Conservation (phyloP, 345 rosid species). For the Rhizophora apiculata region DNA sequence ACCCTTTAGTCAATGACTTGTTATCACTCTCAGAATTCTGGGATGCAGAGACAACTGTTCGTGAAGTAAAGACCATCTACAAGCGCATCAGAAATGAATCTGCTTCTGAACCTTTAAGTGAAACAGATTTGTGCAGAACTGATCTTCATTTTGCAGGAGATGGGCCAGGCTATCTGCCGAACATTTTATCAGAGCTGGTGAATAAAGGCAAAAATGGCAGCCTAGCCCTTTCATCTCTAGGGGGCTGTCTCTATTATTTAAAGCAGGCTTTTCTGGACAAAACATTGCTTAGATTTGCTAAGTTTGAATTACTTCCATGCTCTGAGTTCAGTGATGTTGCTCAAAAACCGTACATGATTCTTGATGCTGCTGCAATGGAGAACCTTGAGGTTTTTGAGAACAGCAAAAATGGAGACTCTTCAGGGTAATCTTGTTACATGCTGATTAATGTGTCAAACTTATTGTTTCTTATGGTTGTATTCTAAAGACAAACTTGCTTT, state of each 20-base stretch:
- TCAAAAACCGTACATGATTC: constrained; percentile 77
- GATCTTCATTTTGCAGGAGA: constrained; percentile 28
- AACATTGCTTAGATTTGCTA: constrained; percentile 84
- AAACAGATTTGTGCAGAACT: constrained; percentile 28
- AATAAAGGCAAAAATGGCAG: constrained; percentile 49
- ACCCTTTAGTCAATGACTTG: constrained; percentile 79
- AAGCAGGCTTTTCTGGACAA: constrained; percentile 87
- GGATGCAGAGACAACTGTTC: constrained; percentile 77
- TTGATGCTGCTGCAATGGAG: constrained; percentile 95
- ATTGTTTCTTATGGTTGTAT: constrained; percentile 11
- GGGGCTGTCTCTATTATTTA: constrained; percentile 87
- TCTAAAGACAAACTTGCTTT: constrained; percentile 18
- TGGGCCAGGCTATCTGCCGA: constrained; percentile 46
- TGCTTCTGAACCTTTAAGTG: constrained; percentile 31
- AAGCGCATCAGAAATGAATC: constrained; percentile 39
- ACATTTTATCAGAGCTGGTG: constrained; percentile 48
- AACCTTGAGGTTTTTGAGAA: constrained; percentile 98
- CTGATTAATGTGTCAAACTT: constrained; percentile 13
- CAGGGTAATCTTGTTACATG: constrained; percentile 53
- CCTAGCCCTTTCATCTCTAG: constrained; percentile 90
- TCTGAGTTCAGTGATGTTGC: constrained; percentile 49
- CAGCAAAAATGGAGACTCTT: constrained; percentile 73
- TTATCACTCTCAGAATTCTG: constrained; percentile 75
- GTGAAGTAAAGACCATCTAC: constrained; percentile 54
- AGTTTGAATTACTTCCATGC: constrained; percentile 75